A percentile compares a stretch with the other conserved stretches of the same genome.
These are phyloP conservation scores for Penicillium parvum DNA, from an alignment of 495 filamentous ascomycete species.

Conservation along the genomic window DNA sequence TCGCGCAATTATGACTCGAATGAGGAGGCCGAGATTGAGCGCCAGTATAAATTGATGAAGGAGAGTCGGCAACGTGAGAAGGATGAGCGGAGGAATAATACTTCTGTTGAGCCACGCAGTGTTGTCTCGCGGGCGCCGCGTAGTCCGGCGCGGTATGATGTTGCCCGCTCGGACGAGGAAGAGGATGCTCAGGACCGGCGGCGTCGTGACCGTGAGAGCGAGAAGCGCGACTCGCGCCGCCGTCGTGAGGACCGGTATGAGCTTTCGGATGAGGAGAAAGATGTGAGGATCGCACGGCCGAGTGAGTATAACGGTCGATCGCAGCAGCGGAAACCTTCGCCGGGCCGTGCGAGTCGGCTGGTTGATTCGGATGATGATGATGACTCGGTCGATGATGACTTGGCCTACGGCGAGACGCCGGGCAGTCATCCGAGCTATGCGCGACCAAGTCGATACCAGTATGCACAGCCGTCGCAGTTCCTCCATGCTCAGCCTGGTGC, in stretches of 20 bases:
- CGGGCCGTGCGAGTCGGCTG: slow-evolving; percentile 27
- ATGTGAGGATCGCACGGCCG: slow-evolving; percentile 13
- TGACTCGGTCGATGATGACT: slow-evolving; percentile 37
- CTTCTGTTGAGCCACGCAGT: slow-evolving; percentile 2
- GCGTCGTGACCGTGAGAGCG: slow-evolving; percentile 27
- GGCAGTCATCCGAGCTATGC: slow-evolving; percentile 46
- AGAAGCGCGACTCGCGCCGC: slow-evolving; percentile 23
- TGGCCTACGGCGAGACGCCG: slow-evolving; percentile 37
- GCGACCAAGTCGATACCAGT: slow-evolving; percentile 46
- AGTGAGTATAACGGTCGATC: slow-evolving; percentile 19
- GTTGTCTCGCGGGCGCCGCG: slow-evolving; percentile 30
- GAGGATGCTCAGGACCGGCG: slow-evolving; percentile 36
- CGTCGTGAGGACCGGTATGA: slow-evolving; percentile 34
- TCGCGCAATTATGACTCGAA: slow-evolving; percentile 20
- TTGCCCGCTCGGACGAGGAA: slow-evolving; percentile 47
- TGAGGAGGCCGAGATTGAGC: slow-evolving; percentile 28
- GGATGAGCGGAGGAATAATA: neutral
- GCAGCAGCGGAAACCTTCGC: slow-evolving; percentile 21
- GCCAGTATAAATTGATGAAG: slow-evolving; percentile 23
- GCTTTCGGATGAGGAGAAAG: slow-evolving; percentile 32
- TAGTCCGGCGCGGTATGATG: slow-evolving; percentile 36
- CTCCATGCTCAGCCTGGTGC: slow-evolving; percentile 20
- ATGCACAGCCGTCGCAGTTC: slow-evolving; percentile 39
- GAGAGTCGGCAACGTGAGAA: slow-evolving; percentile 9
- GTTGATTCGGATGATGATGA: slow-evolving; percentile 39